These are phyloP conservation scores for Cronartium quercuum DNA, from an alignment of 1,284 basidiomycete genomes.

Conservation along the genomic window DNA sequence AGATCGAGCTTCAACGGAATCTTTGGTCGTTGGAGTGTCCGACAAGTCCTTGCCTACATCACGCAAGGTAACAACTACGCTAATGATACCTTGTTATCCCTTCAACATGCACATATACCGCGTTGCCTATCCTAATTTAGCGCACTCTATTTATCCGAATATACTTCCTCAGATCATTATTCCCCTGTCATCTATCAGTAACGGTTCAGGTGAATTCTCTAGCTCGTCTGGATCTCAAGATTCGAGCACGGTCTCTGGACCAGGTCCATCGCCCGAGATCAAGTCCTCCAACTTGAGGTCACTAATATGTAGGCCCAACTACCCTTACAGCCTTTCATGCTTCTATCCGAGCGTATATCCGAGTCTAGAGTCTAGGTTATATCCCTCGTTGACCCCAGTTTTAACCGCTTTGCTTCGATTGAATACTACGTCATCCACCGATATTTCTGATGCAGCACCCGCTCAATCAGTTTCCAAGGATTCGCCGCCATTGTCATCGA, in stretches of 20 bases:
- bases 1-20: too few species aligned
- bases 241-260: not conserved
- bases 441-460: not conserved
- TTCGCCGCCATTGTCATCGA: not conserved
- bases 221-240: not conserved
- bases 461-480: not conserved
- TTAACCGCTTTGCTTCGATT: too few species aligned
- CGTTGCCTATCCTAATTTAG: constrained; percentile 12
- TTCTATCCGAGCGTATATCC: not conserved
- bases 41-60: not conserved
- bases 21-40: too few species aligned
- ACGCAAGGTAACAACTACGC: not conserved
- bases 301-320: not conserved
- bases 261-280: not conserved
- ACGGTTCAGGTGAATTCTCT: not conserved
- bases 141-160: not conserved
- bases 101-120: constrained; percentile 16
- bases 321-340: not conserved
- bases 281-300: not conserved
- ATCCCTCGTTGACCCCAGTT: not conserved
- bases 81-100: constrained; percentile 5
- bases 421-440: too few species aligned
- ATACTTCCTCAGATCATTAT: not conserved
- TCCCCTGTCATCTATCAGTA: not conserved
- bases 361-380: not conserved